These are phyloP conservation scores for Lentinus polychrous DNA, from an alignment of 1,284 basidiomycete genomes.

Conservation along the genomic window DNA sequence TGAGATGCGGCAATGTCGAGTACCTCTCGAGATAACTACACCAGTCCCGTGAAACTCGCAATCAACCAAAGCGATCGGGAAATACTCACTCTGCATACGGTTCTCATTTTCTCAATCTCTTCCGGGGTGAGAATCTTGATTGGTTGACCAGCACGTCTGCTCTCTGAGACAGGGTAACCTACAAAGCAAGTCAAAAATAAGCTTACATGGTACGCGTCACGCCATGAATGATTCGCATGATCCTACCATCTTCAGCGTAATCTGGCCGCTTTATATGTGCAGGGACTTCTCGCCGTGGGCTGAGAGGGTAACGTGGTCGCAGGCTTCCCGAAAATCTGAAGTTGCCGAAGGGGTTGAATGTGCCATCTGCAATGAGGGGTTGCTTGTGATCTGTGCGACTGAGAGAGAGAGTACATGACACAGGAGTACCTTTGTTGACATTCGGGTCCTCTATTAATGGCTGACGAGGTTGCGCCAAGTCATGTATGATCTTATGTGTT, in stretches of 20 bases:
- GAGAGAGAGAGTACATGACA: neutral
- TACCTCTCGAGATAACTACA: slow-evolving; percentile 83
- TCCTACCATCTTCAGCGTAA: slow-evolving; percentile 67
- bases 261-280: slow-evolving; percentile 75
- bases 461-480: slow-evolving; percentile 44
- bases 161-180: slow-evolving; percentile 64
- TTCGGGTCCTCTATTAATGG: slow-evolving; percentile 24
- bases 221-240: slow-evolving; percentile 20
- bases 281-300: slow-evolving; percentile 63
- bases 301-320: slow-evolving; percentile 72
- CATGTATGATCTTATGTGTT: slow-evolving; percentile 72
- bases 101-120: slow-evolving; percentile 78
- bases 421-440: slow-evolving; percentile 23
- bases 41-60: slow-evolving; percentile 15
- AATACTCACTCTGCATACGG: slow-evolving; percentile 60
- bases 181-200: slow-evolving; percentile 13
- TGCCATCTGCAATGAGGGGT: slow-evolving; percentile 40
- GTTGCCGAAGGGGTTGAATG: slow-evolving; percentile 69
- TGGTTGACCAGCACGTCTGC: slow-evolving; percentile 48
- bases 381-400: slow-evolving; percentile 3
- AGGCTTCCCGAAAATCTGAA: slow-evolving; percentile 66
- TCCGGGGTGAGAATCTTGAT: slow-evolving; percentile 56
- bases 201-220: slow-evolving; percentile 24
- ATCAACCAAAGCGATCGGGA: slow-evolving; percentile 8
- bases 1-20: slow-evolving; percentile 85